Evolutionary conservation across 352 stramenopile species (phyloP), one percentile per base, ranked within the genome.

Genomic region (Phytophthora megakarya): DNA sequence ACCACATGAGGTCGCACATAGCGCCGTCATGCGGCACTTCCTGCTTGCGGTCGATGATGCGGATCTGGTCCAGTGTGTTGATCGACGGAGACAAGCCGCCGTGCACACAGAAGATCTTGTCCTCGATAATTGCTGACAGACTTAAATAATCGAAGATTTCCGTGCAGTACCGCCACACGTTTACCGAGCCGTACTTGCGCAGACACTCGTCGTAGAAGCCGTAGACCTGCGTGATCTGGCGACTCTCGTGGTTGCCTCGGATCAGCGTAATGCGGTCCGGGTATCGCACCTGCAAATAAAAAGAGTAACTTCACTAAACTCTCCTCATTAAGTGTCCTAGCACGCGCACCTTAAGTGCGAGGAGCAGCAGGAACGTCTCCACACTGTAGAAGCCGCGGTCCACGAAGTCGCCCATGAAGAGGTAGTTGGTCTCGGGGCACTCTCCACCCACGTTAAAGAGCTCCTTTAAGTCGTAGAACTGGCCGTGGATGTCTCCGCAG

Each of bases 321-420:
- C 19, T 25, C 18, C n/a, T 50, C 21, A 25, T 5, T n/a, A 8
- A 45, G 3, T 13, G 16, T 43, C 13, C 12, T 10, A 32, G 8
- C 26, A 42, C n/a, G 60, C 59, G 30, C 26, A 99, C 97, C 79
- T 99, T 99, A 6, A 99, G 83, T 5, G 96, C 96, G 6, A 99
- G 81, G 6, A 99, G 80, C 39, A 99, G 75, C 13, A 99, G 61
- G 66, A 99, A 99, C 8, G 97, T 99, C 78, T 99, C 98, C 9
- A 99, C 97, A 72, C 89, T 98, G 81, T 99, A 99, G 73, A 99
- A 99, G 9, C 98, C 98, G 40, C 98, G 91, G 75, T 99, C 98
- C 39, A 99, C 98, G 78, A 99, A 99, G 76, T 99, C 98, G 21
- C 98, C 98, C 72, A 99, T 95, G 75, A 99, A 99, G 6, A 99